Base-by-base conservation (phyloP, 176 grass and related monocot genomes). In the Rhynchospora pubera region DNA sequence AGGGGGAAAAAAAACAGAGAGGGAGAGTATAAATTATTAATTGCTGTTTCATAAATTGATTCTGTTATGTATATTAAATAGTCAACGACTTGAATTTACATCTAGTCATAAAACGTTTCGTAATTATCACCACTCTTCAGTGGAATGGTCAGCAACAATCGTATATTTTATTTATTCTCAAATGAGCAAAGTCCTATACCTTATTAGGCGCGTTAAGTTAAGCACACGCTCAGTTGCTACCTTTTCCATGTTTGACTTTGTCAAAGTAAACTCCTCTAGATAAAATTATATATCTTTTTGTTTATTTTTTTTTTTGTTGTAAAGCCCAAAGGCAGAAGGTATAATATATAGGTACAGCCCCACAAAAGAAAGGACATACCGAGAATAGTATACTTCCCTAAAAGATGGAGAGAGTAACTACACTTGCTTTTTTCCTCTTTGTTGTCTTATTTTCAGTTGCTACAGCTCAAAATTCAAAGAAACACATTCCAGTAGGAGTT, bases 401-500 rank as follows among this genome's bases (percentile, higher is more conserved):
- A 12, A 62, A 24, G 24, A 62, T 62, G 60, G 9, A 26, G 2
- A 62, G 7, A 26, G 8, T 3, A 26, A 28, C 21, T 11, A 9
- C 9, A 62, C 60, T 62, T 24, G 4, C 4, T 9, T 62, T 62
- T 26, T 22, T 26, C 60, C 21, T 62, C 21, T 7, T 6, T 2
- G 22, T 62, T 62, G 4, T 62, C 22, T 26, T 62, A 62, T 12
- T 26, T 62, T 62, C 60, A 62, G 21, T 62, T 24, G 22, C 11
- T 28, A 23, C 60, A 62, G 60, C 60, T 62, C 9, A 62, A 62
- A 24, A 24, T 62, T 28, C 60, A 62, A 62, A 62, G 21, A 62
- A 10, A 62, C 8, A 62, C n/a, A 28, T 62, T 1, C 60, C 22
- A 15, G 77, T 91, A 3, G 89, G 89, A 15, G 89, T 83, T 15